Conservation (phyloP, 2,329 filamentous ascomycete genomes). For the Epichloe hybrida region DNA sequence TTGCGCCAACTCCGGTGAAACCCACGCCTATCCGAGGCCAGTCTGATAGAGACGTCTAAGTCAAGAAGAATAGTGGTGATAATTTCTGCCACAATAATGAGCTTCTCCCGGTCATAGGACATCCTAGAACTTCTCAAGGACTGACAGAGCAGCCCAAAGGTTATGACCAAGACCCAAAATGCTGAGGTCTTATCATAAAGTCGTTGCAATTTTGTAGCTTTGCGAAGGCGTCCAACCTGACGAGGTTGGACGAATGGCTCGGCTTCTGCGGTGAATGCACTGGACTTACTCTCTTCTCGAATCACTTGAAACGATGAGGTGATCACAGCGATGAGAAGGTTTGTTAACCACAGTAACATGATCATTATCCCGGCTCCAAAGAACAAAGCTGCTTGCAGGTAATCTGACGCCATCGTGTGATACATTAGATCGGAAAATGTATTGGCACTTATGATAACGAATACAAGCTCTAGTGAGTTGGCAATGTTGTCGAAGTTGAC, state of each 20-base stretch:
- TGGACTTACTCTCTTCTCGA: constrained; percentile 85
- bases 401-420: constrained; percentile 82
- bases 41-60: constrained; percentile 68
- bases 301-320: constrained; percentile 98
- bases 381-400: constrained; percentile 70
- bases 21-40: constrained; percentile 63
- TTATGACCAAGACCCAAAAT: constrained; percentile 72
- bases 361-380: constrained; percentile 68
- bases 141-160: constrained; percentile 67
- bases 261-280: constrained; percentile 75
- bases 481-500: constrained; percentile 92
- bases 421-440: constrained; percentile 95
- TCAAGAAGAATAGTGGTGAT: constrained; percentile 67
- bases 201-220: constrained; percentile 44
- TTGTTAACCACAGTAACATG: constrained; percentile 91
- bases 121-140: constrained; percentile 65
- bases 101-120: constrained; percentile 41
- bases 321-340: constrained; percentile 89
- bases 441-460: constrained; percentile 97
- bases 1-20: constrained; percentile 68
- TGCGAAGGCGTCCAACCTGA: constrained; percentile 24
- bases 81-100: constrained; percentile 63
- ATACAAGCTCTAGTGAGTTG: constrained; percentile 84
- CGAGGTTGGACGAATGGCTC: constrained; percentile 25
- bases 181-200: constrained; percentile 60